Evolutionary conservation across 495 filamentous ascomycete genomes (phyloP).

Genomic region (Rusavskia elegans): DNA sequence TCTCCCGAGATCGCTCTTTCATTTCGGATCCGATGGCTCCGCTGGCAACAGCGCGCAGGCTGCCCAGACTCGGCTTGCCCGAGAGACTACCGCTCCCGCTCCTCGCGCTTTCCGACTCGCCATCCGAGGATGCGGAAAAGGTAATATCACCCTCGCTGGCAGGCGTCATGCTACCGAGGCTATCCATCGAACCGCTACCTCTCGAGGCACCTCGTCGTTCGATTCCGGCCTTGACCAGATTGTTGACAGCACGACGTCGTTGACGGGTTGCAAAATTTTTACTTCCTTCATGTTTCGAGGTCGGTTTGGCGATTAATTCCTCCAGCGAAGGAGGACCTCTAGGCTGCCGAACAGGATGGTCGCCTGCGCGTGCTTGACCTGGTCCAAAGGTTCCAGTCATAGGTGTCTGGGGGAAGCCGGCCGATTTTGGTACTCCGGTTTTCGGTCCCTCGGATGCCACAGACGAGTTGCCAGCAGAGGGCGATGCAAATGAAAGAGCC

Average conservation of each 20-base stretch:
- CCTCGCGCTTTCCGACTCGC: constrained; percentile 62
- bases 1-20: constrained; percentile 46
- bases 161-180: constrained; percentile 63
- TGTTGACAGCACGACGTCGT: constrained; percentile 80
- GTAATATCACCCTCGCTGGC: constrained; percentile 74
- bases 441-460: constrained; percentile 42
- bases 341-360: constrained; percentile 88
- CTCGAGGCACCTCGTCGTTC: constrained; percentile 60
- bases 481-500: constrained; percentile 59
- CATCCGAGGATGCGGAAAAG: constrained; percentile 52
- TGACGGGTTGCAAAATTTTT: constrained; percentile 96
- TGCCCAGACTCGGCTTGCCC: constrained; percentile 63
- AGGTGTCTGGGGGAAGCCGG: constrained; percentile 64
- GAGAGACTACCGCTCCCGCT: constrained; percentile 69
- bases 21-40: constrained; percentile 76
- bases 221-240: constrained; percentile 75
- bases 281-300: constrained; percentile 87
- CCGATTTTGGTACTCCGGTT: constrained; percentile 57
- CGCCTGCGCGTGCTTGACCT: constrained; percentile 79
- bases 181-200: constrained; percentile 30
- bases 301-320: constrained; percentile 79
- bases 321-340: constrained; percentile 85
- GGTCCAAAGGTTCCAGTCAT: constrained; percentile 81
- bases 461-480: constrained; percentile 39
- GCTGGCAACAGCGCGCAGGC: constrained; percentile 59